These are phyloP conservation scores for Dothistroma septosporum DNA, from an alignment of 2,329 filamentous ascomycete genomes.

Conservation along the genomic window DNA sequence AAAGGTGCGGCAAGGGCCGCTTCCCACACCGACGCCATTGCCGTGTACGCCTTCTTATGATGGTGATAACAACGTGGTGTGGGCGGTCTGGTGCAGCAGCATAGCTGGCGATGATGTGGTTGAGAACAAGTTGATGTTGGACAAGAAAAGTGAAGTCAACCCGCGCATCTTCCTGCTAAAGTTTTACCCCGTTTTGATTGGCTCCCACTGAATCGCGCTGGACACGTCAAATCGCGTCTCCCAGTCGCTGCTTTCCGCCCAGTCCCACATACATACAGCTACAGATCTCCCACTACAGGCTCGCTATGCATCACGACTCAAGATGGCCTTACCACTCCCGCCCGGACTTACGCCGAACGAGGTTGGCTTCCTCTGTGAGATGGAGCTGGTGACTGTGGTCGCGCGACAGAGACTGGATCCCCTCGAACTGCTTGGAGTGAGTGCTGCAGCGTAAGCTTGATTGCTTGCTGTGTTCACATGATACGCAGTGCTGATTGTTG, in stretches of 20 bases:
- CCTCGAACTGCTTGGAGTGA: slow-evolving; percentile 79
- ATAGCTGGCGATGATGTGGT: not conserved
- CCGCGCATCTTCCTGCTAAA: not conserved
- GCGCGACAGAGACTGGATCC: slow-evolving; percentile 85
- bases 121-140: not conserved
- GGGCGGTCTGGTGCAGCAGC: not conserved
- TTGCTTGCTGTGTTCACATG: slow-evolving; percentile 4
- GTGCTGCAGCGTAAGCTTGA: slow-evolving; percentile 40
- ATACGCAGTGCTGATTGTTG: slow-evolving; percentile 5
- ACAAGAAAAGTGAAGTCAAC: slow-evolving; percentile 1
- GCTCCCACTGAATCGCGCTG: not conserved
- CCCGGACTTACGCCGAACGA: slow-evolving; percentile 76
- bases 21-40: slow-evolving; percentile 18
- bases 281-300: not conserved
- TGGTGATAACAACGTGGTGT: not conserved
- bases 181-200: slow-evolving; percentile 1
- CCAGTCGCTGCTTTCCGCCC: not conserved
- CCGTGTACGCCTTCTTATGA: not conserved
- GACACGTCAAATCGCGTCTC: slow-evolving; percentile 3
- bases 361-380: slow-evolving; percentile 92
- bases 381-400: slow-evolving; percentile 91
- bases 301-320: slow-evolving; percentile 12
- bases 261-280: not conserved
- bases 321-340: slow-evolving; percentile 60
- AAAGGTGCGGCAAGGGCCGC: slow-evolving; percentile 21